A percentile compares a stretch with the other conserved stretches of the same genome.
Conservation (phyloP, 2,329 filamentous ascomycete genomes). For the Fusarium globosum region DNA sequence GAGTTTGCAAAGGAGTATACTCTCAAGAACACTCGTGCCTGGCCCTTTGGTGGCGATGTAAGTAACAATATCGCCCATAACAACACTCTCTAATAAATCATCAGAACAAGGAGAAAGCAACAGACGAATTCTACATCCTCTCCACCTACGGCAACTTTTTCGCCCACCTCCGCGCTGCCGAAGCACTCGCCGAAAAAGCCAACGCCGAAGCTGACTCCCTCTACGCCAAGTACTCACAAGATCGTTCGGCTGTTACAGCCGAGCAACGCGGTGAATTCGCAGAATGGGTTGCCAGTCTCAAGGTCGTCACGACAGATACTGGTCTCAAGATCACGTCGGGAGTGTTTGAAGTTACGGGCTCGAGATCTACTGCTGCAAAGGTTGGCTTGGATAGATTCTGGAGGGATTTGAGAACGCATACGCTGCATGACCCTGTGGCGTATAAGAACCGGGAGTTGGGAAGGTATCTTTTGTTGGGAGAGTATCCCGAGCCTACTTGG, state of each 20-base stretch:
- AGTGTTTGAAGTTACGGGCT: slow-evolving; percentile 62
- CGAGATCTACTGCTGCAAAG: slow-evolving; percentile 66
- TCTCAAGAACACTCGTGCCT: slow-evolving; percentile 65
- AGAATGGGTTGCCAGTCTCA: slow-evolving; percentile 60
- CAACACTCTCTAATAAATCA: rapidly evolving
- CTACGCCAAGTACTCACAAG: slow-evolving; percentile 53
- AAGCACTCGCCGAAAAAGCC: slow-evolving; percentile 67
- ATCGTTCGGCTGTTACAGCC: slow-evolving; percentile 58
- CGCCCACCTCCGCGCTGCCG: slow-evolving; percentile 69
- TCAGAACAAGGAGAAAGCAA: slow-evolving; percentile 64
- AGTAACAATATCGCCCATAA: background rate
- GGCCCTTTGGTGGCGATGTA: slow-evolving; percentile 71
- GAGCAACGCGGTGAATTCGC: slow-evolving; percentile 68
- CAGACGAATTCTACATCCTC: slow-evolving; percentile 74
- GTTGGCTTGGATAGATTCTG: slow-evolving; percentile 73
- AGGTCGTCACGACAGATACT: slow-evolving; percentile 60
- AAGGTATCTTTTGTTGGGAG: slow-evolving; percentile 64
- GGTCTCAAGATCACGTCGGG: slow-evolving; percentile 63
- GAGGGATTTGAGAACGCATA: slow-evolving; percentile 74
- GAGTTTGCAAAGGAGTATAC: slow-evolving; percentile 66
- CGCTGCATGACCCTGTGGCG: slow-evolving; percentile 73
- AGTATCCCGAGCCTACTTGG: slow-evolving; percentile 59
- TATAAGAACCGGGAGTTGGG: slow-evolving; percentile 75
- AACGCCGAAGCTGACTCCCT: slow-evolving; percentile 60
- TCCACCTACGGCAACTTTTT: slow-evolving; percentile 73